Evolutionary conservation across 2,329 filamentous ascomycete species (phyloP).

Genomic region (Xylaria sp.): DNA sequence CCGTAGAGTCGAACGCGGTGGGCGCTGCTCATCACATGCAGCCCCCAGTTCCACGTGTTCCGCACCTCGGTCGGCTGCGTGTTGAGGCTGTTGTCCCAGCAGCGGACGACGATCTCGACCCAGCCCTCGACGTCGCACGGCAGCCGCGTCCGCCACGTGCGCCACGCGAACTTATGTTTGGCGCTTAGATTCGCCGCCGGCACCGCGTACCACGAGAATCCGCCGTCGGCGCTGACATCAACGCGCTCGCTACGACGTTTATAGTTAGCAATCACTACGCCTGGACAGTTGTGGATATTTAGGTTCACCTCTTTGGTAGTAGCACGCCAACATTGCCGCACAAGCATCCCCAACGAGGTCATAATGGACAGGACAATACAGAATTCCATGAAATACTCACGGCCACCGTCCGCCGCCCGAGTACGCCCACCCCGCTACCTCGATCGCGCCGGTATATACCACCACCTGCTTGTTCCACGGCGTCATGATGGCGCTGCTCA

Average conservation of each 20-base stretch:
- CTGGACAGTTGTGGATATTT: too few species aligned
- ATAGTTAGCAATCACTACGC: too few species aligned
- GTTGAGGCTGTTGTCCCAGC: constrained; percentile 65
- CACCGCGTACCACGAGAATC: constrained; percentile 66
- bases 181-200: constrained; percentile 60
- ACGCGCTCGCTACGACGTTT: too few species aligned
- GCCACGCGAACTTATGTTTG: constrained; percentile 67
- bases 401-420: constrained; percentile 62
- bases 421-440: constrained; percentile 61
- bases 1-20: constrained; percentile 66
- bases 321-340: too few species aligned
- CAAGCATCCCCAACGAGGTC: too few species aligned
- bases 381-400: too few species aligned
- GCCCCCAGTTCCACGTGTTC: constrained; percentile 64
- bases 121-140: constrained; percentile 65
- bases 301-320: too few species aligned
- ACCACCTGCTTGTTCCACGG: constrained; percentile 63
- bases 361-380: too few species aligned
- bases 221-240: constrained; percentile 65
- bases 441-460: constrained; percentile 62
- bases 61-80: constrained; percentile 60
- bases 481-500: constrained; percentile 67
- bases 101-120: constrained; percentile 60
- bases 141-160: constrained; percentile 64
- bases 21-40: constrained; percentile 66